phyloP scores from a whole-genome alignment of 805 yeast species.

The Ogataea philodendri region DNA sequence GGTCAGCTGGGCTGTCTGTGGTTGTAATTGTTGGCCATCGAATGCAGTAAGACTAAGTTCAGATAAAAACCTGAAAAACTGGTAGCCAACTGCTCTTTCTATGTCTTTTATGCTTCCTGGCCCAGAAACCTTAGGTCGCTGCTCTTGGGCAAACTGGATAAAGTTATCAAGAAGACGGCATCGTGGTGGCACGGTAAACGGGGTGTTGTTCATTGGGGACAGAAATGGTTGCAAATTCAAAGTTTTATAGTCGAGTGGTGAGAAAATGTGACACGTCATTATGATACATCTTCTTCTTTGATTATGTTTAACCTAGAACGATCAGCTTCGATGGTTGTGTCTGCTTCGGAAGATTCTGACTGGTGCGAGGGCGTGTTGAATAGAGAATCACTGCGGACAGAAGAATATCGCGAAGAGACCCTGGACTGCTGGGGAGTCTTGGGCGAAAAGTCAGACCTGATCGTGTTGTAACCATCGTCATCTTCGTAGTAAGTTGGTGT shows the following conservation, averaged over 20 bases:
- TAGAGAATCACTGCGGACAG: conserved; percentile 17
- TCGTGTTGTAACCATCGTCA: conserved; percentile 24
- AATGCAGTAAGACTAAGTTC: conserved; percentile 3
- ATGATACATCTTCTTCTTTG: conserved; percentile 14
- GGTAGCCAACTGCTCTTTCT: conserved; percentile 9
- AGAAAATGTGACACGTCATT: conserved; percentile 4
- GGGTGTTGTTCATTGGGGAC: neutral
- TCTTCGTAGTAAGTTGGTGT: conserved; percentile 22
- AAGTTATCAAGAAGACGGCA: conserved; percentile 10
- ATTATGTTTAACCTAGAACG: conserved; percentile 14
- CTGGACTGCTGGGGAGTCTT: conserved; percentile 10
- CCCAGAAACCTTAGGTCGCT: neutral
- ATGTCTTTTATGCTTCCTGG: conserved; percentile 4
- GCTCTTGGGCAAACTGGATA: conserved; percentile 4
- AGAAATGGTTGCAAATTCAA: neutral
- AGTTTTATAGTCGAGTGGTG: no score
- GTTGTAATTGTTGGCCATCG: neutral
- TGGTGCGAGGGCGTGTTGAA: conserved; percentile 9
- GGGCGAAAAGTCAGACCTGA: conserved; percentile 13
- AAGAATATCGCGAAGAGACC: conserved; percentile 12
- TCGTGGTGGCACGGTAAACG: conserved; percentile 1
- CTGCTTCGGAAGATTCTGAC: conserved; percentile 6
- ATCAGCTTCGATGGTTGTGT: conserved; percentile 13
- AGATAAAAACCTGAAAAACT: conserved; percentile 12
- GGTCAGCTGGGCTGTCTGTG: conserved; percentile 1